A percentile compares a stretch with the other conserved stretches of the same genome.
Conservation (phyloP, 148 eudicot genomes). For the Camellia sinensis region DNA sequence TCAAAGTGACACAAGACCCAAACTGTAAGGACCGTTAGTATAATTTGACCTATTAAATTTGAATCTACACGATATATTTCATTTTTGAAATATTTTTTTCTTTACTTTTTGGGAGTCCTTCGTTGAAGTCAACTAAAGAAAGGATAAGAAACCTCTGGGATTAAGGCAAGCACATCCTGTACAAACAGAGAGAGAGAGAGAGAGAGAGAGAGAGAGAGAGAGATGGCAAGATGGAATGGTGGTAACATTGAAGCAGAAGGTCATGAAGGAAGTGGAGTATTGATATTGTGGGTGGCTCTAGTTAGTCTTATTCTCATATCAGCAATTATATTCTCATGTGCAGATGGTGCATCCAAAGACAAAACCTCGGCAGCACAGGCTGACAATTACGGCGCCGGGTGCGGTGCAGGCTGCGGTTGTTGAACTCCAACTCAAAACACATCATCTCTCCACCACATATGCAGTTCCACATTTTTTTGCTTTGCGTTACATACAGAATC, state of each 20-base stretch:
- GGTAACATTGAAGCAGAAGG: not conserved
- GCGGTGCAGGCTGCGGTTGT: constrained; percentile 23
- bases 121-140: no score
- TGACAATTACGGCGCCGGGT: constrained; percentile 16
- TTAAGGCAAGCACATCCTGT: no score
- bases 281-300: constrained; percentile 18
- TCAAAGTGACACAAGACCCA: no score
- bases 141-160: no score
- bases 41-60: no score
- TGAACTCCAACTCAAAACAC: not conserved
- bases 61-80: no score
- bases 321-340: constrained; percentile 27
- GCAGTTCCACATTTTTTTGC: no score
- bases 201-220: not conserved
- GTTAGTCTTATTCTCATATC: constrained; percentile 19
- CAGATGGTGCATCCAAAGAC: constrained; percentile 26
- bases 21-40: no score
- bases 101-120: no score
- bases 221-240: not conserved
- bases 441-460: no score
- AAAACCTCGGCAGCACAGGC: constrained; percentile 7
- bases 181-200: not conserved
- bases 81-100: no score
- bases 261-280: not conserved
- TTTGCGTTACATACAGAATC: no score